Percentiles rank a stretch among this genome's conserved stretches.
Conservation (phyloP, 257 asterid genomes). For the Lycium barbarum region DNA sequence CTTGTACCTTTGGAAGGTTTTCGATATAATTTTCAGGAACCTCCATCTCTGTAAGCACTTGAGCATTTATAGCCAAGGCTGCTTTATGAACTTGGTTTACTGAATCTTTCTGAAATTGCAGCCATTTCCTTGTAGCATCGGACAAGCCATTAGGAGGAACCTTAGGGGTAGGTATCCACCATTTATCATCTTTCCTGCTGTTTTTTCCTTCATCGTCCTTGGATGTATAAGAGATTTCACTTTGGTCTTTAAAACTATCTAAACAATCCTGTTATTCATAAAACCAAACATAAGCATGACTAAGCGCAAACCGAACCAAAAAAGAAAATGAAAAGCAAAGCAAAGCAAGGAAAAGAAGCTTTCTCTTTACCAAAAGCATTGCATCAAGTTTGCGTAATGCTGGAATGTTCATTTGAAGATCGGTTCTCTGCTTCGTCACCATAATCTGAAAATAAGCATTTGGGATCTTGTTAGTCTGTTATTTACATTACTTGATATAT, state of each 20-base stretch:
- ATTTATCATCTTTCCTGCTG: constrained; percentile 60
- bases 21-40: constrained; percentile 83
- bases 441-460: constrained; percentile 57
- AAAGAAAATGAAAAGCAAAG: neutral
- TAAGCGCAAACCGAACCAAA: neutral
- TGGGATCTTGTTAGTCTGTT: neutral
- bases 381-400: constrained; percentile 78
- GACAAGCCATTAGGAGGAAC: constrained; percentile 80
- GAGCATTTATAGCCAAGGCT: constrained; percentile 87
- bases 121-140: constrained; percentile 70
- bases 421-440: constrained; percentile 75
- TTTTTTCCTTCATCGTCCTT: constrained; percentile 51
- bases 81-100: constrained; percentile 90
- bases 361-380: constrained; percentile 74
- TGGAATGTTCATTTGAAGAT: constrained; percentile 85
- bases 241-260: constrained; percentile 81
- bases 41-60: constrained; percentile 74
- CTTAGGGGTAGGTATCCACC: constrained; percentile 95
- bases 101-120: constrained; percentile 78
- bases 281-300: constrained; percentile 2
- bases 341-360: neutral
- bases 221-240: constrained; percentile 65
- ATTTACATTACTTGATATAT: neutral
- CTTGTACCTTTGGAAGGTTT: constrained; percentile 78
- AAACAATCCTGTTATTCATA: constrained; percentile 67